Conservation (phyloP, 2,329 filamentous ascomycete species). For the Aspergillus latus region DNA sequence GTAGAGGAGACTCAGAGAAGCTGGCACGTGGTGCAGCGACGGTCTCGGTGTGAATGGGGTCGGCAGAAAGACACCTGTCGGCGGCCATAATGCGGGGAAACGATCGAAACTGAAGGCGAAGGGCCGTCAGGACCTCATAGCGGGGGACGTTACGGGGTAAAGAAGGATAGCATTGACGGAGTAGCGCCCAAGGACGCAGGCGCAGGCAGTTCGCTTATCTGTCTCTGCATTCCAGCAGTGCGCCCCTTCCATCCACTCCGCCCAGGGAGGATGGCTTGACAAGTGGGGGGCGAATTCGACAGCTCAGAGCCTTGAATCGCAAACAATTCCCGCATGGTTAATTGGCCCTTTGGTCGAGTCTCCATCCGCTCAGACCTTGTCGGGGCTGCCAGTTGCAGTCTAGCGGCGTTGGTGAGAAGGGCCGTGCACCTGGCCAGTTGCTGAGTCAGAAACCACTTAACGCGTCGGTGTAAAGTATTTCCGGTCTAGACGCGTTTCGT, state of each 20-base stretch:
- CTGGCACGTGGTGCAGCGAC: conserved; percentile 9
- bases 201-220: conserved; percentile 9
- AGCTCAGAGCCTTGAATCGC: conserved; percentile 4
- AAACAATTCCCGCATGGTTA: conserved; percentile 1
- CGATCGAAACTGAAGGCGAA: conserved; percentile 6
- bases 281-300: conserved; percentile 7
- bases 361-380: conserved; percentile 20
- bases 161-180: conserved; percentile 1
- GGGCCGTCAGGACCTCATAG: conserved; percentile 19
- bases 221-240: conserved; percentile 7
- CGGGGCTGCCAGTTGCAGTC: conserved; percentile 6
- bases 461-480: conserved; percentile 28
- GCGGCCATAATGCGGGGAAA: conserved; percentile 21
- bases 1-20: conserved; percentile 17
- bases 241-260: background rate
- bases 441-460: conserved; percentile 34
- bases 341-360: background rate
- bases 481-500: conserved; percentile 29
- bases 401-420: conserved; percentile 13
- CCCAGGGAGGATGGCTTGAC: conserved; percentile 4
- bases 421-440: conserved; percentile 1
- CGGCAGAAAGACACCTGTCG: conserved; percentile 18
- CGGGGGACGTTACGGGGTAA: background rate
- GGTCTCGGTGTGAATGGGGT: conserved; percentile 17
- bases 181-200: background rate